phyloP scores from a whole-genome alignment of 1,284 basidiomycete species.

The Leccinum angustisporum region DNA sequence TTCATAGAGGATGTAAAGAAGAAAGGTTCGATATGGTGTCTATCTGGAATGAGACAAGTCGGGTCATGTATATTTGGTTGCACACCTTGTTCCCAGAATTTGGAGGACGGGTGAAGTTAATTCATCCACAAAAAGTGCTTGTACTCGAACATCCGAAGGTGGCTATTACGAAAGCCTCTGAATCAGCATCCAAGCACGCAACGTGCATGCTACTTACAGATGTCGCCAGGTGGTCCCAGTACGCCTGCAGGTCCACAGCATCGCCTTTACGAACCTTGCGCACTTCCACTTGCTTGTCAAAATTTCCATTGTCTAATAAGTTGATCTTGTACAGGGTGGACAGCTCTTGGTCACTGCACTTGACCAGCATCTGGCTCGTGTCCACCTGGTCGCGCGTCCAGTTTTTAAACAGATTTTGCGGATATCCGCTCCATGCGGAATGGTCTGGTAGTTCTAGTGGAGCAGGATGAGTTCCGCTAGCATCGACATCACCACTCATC shows the following conservation, averaged over 20 bases:
- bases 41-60: conserved; percentile 11
- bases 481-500: conserved; percentile 29
- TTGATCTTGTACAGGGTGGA: conserved; percentile 43
- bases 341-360: conserved; percentile 19
- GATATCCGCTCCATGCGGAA: conserved; percentile 38
- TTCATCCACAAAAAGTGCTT: conserved; percentile 50
- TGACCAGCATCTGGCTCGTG: conserved; percentile 39
- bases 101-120: conserved; percentile 46
- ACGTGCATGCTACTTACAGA: conserved; percentile 20
- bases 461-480: conserved; percentile 1
- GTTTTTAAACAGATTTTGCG: conserved; percentile 48
- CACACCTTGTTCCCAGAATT: conserved; percentile 51
- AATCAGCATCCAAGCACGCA: neutral
- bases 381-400: conserved; percentile 46
- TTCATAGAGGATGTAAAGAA: conserved; percentile 56
- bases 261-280: conserved; percentile 11
- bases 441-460: neutral
- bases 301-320: conserved; percentile 38
- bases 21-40: conserved; percentile 49
- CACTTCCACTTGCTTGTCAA: conserved; percentile 12
- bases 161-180: conserved; percentile 26
- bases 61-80: neutral
- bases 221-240: conserved; percentile 21
- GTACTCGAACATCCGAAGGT: conserved; percentile 37
- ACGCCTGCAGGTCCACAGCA: conserved; percentile 2